Percentiles rank a stretch among this genome's conserved stretches.
Conservation (phyloP, 2,329 filamentous ascomycete genomes). For the Parastagonospora nodorum region DNA sequence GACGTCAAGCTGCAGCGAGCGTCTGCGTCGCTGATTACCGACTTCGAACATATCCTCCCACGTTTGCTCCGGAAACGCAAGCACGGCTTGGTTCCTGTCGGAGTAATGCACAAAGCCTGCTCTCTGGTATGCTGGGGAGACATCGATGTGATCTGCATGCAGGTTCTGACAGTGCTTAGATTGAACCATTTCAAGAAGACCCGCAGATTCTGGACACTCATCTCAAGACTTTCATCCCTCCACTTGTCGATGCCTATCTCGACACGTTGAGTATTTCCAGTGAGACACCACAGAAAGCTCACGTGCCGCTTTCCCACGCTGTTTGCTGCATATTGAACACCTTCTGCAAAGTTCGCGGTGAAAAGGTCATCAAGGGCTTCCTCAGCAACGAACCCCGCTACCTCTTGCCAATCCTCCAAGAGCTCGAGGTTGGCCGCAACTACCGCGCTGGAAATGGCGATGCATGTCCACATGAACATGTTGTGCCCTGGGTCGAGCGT, state of each 20-base stretch:
- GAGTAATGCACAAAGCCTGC: slow-evolving; percentile 46
- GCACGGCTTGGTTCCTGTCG: slow-evolving; percentile 19
- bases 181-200: slow-evolving; percentile 93
- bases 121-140: slow-evolving; percentile 27
- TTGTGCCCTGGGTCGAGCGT: slow-evolving; percentile 75
- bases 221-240: slow-evolving; percentile 74
- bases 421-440: slow-evolving; percentile 66
- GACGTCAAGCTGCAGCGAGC: slow-evolving; percentile 53
- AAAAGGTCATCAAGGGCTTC: slow-evolving; percentile 90
- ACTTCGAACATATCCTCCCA: slow-evolving; percentile 38
- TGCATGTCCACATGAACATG: slow-evolving; percentile 18
- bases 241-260: slow-evolving; percentile 76
- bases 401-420: slow-evolving; percentile 77
- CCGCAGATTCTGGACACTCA: slow-evolving; percentile 90
- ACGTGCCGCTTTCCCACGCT: slow-evolving; percentile 53
- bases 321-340: slow-evolving; percentile 83
- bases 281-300: slow-evolving; percentile 25
- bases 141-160: not conserved
- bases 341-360: slow-evolving; percentile 91
- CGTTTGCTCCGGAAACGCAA: slow-evolving; percentile 46
- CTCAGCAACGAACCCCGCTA: slow-evolving; percentile 87
- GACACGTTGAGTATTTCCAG: slow-evolving; percentile 59
- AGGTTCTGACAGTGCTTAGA: slow-evolving; percentile 37
- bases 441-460: slow-evolving; percentile 15
- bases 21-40: slow-evolving; percentile 41